Percentiles rank a stretch among this genome's conserved stretches.
Conservation (phyloP, 768 basidiomycete genomes). For the Trametes sanguinea region DNA sequence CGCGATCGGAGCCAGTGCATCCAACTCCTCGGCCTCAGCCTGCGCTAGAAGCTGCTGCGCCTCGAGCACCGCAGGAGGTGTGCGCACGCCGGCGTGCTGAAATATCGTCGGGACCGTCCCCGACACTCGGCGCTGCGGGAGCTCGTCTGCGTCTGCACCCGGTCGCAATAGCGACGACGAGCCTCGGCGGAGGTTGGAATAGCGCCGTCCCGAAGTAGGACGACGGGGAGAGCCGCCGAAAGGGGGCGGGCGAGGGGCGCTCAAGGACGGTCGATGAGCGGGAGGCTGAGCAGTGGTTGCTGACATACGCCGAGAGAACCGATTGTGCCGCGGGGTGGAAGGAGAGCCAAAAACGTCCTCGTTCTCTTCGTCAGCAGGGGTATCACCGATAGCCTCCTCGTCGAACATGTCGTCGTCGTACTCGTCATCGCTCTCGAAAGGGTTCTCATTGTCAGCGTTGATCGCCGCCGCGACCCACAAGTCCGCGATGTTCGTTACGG, state of each 20-base stretch:
- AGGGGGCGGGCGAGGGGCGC: slow-evolving; percentile 23
- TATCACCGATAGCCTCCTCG: slow-evolving; percentile 37
- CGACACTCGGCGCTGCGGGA: slow-evolving; percentile 57
- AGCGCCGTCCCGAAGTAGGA: slow-evolving; percentile 36
- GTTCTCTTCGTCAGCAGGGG: slow-evolving; percentile 32
- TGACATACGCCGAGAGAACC: slow-evolving; percentile 26
- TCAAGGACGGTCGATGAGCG: slow-evolving; percentile 10
- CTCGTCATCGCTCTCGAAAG: slow-evolving; percentile 53
- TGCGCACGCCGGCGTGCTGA: slow-evolving; percentile 77
- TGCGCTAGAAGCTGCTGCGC: slow-evolving; percentile 63
- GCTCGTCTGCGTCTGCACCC: slow-evolving; percentile 22
- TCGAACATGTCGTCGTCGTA: slow-evolving; percentile 27
- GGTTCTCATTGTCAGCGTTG: slow-evolving; percentile 90
- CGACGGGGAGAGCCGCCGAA: slow-evolving; percentile 35
- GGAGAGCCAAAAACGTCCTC: slow-evolving; percentile 25
- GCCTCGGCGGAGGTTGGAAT: slow-evolving; percentile 29
- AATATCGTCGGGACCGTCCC: slow-evolving; percentile 74
- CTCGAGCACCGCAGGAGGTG: slow-evolving; percentile 74
- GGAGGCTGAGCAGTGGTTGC: slow-evolving; percentile 4
- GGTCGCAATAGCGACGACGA: slow-evolving; percentile 18
- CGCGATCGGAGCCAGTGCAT: slow-evolving; percentile 52
- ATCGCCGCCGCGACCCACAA: slow-evolving; percentile 98
- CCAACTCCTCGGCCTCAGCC: slow-evolving; percentile 40
- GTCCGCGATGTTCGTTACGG: slow-evolving; percentile 92
- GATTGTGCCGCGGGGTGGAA: slow-evolving; percentile 20